Conservation (phyloP, 805 yeast genomes). For the Suhomyces faveliae region DNA sequence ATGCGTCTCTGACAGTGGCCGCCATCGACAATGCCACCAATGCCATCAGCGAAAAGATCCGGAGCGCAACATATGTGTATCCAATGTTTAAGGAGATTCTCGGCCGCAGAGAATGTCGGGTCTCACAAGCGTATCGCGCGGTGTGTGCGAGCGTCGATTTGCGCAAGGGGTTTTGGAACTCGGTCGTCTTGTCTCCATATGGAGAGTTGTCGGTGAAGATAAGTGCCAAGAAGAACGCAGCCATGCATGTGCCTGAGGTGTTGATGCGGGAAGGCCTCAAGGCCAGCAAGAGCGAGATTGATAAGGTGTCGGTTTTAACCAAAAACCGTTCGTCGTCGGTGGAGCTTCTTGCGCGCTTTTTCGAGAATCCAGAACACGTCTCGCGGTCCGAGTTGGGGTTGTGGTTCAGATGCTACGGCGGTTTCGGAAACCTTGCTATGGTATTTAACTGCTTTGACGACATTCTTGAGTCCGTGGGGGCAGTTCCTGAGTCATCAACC, state of each 20-base stretch:
- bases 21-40: conserved; percentile 15
- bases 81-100: conserved; percentile 16
- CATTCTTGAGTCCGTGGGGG: conserved; percentile 14
- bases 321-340: conserved; percentile 21
- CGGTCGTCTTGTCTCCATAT: conserved; percentile 53
- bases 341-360: conserved; percentile 18
- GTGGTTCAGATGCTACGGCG: conserved; percentile 53
- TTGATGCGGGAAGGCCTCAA: conserved; percentile 71
- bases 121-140: not conserved
- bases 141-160: conserved; percentile 1
- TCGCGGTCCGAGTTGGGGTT: conserved; percentile 61
- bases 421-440: conserved; percentile 47
- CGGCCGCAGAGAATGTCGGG: not conserved
- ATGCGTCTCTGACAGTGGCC: conserved; percentile 14
- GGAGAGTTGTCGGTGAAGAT: conserved; percentile 32
- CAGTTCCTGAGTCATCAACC: not conserved
- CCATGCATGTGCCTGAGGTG: conserved; percentile 43
- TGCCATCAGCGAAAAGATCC: conserved; percentile 17
- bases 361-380: conserved; percentile 15
- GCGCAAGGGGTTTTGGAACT: conserved; percentile 44
- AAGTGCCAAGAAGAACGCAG: conserved; percentile 36
- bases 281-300: conserved; percentile 56
- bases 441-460: conserved; percentile 38
- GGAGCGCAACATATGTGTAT: conserved; percentile 21
- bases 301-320: conserved; percentile 46